phyloP scores from a whole-genome alignment of 163 green algal genomes.

The Chloroidium sp. region DNA sequence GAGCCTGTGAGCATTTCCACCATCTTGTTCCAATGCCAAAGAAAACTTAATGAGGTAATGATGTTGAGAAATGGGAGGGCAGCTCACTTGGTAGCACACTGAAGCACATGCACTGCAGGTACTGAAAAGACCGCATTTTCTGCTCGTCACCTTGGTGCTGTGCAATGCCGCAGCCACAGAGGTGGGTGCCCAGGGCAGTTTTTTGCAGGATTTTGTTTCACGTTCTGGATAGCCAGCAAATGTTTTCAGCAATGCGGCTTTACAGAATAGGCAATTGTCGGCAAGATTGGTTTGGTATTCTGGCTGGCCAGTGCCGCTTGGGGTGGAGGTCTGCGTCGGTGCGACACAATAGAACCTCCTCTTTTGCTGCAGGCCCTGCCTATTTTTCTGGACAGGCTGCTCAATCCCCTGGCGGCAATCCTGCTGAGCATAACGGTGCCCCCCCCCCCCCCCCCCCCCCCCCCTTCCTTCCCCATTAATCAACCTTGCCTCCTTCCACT shows the following conservation, averaged over 20 bases:
- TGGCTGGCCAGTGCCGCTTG: background rate
- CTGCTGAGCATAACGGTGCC: slow-evolving; percentile 34
- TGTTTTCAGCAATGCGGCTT: too few species aligned
- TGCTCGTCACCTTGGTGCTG: slow-evolving; percentile 86
- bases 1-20: slow-evolving; percentile 18
- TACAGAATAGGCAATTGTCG: too few species aligned
- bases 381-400: slow-evolving; percentile 80
- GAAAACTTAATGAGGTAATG: too few species aligned
- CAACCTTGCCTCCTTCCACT: too few species aligned
- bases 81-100: background rate
- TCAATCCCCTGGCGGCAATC: slow-evolving; percentile 67
- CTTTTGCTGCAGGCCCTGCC: slow-evolving; percentile 64
- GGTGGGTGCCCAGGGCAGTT: slow-evolving; percentile 11
- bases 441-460: too few species aligned
- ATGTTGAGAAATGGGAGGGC: background rate
- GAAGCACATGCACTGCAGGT: slow-evolving; percentile 18
- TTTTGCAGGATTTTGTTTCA: too few species aligned
- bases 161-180: slow-evolving; percentile 81
- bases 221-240: too few species aligned
- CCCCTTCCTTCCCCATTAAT: too few species aligned
- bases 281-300: background rate
- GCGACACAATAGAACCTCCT: background rate
- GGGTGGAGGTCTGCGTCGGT: background rate
- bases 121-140: slow-evolving; percentile 62
- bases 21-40: background rate